phyloP scores from a whole-genome alignment of 2,329 filamentous ascomycete species.

The Xylariales sp. region DNA sequence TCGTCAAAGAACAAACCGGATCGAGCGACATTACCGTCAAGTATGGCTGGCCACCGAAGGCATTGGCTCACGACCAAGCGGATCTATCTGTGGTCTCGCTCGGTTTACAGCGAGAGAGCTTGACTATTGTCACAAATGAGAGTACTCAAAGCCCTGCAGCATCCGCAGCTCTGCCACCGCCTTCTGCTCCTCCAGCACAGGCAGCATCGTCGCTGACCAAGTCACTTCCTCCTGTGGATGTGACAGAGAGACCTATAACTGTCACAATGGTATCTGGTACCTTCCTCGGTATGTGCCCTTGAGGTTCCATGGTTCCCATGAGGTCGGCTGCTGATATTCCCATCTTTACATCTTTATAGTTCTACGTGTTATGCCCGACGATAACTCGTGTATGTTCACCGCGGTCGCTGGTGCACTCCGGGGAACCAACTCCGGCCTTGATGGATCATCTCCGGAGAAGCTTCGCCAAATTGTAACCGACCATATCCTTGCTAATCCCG shows the following conservation, averaged over 20 bases:
- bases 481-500: constrained; percentile 68
- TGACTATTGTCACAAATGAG: constrained; percentile 44
- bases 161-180: constrained; percentile 6
- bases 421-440: constrained; percentile 37
- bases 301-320: no score
- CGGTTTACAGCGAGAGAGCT: constrained; percentile 44
- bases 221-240: constrained; percentile 13
- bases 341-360: constrained; percentile 38
- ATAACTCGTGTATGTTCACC: constrained; percentile 92
- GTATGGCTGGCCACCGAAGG: constrained; percentile 76
- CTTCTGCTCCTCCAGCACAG: constrained; percentile 3
- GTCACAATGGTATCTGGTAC: constrained; percentile 6
- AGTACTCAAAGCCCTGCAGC: constrained; percentile 6
- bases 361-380: constrained; percentile 91
- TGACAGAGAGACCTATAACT: constrained; percentile 9
- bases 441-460: constrained; percentile 26
- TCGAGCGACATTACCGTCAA: constrained; percentile 70
- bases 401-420: constrained; percentile 81
- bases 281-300: constrained; percentile 4
- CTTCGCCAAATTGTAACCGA: constrained; percentile 75
- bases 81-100: constrained; percentile 42
- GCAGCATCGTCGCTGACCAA: neutral
- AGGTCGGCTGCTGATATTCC: neutral
- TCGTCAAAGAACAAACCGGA: constrained; percentile 60
- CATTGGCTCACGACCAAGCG: constrained; percentile 56